These are phyloP conservation scores for Ophiosphaerella korrae DNA, from an alignment of 2,329 filamentous ascomycete genomes.

Conservation along the genomic window DNA sequence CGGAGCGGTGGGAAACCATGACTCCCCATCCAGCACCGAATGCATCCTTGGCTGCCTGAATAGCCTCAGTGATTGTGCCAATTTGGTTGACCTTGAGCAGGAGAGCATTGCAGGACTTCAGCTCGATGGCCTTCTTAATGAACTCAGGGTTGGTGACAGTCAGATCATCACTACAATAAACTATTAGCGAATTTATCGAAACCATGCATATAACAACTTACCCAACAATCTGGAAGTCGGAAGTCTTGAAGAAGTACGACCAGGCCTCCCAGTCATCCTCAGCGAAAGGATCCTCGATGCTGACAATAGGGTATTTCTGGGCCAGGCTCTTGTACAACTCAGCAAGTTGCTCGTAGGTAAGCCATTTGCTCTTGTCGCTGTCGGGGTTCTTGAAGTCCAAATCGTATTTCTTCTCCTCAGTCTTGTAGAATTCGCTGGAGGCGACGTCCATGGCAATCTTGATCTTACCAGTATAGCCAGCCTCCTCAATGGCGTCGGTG, in stretches of 20 bases:
- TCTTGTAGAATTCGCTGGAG: conserved; percentile 99
- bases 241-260: conserved; percentile 99
- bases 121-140: conserved; percentile 99
- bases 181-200: not conserved
- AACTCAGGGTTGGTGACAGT: conserved; percentile 98
- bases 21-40: conserved; percentile 94
- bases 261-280: conserved; percentile 99
- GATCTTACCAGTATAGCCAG: conserved; percentile 94
- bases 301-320: conserved; percentile 97
- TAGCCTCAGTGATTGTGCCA: conserved; percentile 96
- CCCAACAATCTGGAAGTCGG: conserved; percentile 94
- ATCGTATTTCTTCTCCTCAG: conserved; percentile 97
- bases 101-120: conserved; percentile 97
- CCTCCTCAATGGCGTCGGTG: conserved; percentile 88
- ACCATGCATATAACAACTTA: not conserved
- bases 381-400: conserved; percentile 99
- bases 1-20: conserved; percentile 99
- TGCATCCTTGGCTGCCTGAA: conserved; percentile 98
- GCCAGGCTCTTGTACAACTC: conserved; percentile 84
- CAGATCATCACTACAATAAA: conserved; percentile 73
- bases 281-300: conserved; percentile 98
- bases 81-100: conserved; percentile 99
- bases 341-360: conserved; percentile 97
- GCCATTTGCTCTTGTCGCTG: conserved; percentile 93
- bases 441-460: conserved; percentile 99